Base-by-base conservation (phyloP, 2,329 filamentous ascomycete genomes). In the Monilinia fructicola region DNA sequence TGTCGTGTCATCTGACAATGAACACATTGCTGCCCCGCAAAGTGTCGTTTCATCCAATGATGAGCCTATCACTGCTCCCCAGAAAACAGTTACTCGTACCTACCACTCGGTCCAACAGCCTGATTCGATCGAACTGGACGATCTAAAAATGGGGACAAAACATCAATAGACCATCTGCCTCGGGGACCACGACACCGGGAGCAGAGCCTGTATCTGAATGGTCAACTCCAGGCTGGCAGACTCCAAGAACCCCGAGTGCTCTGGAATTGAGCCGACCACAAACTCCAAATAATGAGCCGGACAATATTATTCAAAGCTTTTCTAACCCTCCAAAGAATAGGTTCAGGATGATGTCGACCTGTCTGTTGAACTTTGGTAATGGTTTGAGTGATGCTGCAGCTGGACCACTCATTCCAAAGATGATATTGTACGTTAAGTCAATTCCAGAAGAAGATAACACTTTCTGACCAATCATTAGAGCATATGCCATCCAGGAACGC, bases 361-460 rank as follows among this genome's bases (percentile, higher is more conserved):
- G 89, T 70, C 74, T 90, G 54, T 84, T 88, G 68, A 89, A 85
- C 67, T 83, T 95, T 68, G 82, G 83, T 2, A 88, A 89, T 72
- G 92, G 91, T 0, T 78, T 95, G 67, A 91, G 86, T 71, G 92
- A 96, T 77, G 85, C 87, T 53, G 88, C 90, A 0, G 86, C 91
- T 1, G 92, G 92, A 74, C 90, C 91, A 14, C 75, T 95, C 67
- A 90, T 96, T 71, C 91, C 92, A 0, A 92, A 92, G 74, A 90
- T 96, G 77, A 90, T 94, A 76, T 81, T 79, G 76, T 85, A 75
- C 71, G 78, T 72, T 2, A 21, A 18, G 1, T 9, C 5, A 5
- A 14, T 23, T 21, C 11, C 21, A 23, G 6, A n/a, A 26, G 14
- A 26, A 1, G 14, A 10, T 18, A 26, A 26, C 46, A 11, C 3